A percentile compares a stretch with the other conserved stretches of the same genome.
Evolutionary conservation across 2,329 filamentous ascomycete genomes (phyloP).

Genomic region (Monosporascus sp.): DNA sequence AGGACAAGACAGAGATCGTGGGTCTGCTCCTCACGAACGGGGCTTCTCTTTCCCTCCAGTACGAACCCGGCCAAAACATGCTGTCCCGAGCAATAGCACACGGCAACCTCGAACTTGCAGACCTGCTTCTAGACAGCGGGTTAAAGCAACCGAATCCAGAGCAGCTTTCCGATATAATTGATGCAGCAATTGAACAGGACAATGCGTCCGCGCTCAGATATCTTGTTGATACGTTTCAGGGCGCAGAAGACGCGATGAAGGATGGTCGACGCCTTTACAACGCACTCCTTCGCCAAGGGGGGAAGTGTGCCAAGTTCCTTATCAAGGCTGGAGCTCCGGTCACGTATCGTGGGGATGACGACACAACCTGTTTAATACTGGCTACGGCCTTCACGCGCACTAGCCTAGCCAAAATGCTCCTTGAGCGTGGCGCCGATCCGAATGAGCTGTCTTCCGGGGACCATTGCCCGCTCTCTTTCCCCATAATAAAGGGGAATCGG

Average conservation of each 20-base stretch:
- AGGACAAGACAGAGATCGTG: neutral
- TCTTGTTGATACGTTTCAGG: neutral
- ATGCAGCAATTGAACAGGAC: neutral
- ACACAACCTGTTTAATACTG: constrained; percentile 4
- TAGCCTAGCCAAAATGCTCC: constrained; percentile 3
- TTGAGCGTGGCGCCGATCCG: constrained; percentile 14
- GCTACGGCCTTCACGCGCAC: constrained; percentile 3
- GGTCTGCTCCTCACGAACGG: constrained; percentile 2
- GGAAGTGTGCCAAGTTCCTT: constrained; percentile 5
- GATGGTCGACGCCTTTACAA: constrained; percentile 1
- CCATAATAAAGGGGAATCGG: neutral
- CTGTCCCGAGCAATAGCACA: neutral
- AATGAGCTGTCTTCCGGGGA: constrained; percentile 3
- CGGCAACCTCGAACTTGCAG: constrained; percentile 1
- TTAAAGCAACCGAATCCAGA: neutral
- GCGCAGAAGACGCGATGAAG: neutral
- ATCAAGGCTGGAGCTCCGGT: constrained; percentile 7
- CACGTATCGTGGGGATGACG: neutral
- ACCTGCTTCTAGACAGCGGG: constrained; percentile 2
- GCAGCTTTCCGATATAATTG: constrained; percentile 1
- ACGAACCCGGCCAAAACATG: neutral
- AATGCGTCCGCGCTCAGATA: constrained; percentile 1
- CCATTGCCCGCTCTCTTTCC: neutral
- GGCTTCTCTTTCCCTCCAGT: neutral
- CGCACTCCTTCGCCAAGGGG: neutral